Conservation (phyloP, 257 asterid species). For the Lycium ferocissimum region DNA sequence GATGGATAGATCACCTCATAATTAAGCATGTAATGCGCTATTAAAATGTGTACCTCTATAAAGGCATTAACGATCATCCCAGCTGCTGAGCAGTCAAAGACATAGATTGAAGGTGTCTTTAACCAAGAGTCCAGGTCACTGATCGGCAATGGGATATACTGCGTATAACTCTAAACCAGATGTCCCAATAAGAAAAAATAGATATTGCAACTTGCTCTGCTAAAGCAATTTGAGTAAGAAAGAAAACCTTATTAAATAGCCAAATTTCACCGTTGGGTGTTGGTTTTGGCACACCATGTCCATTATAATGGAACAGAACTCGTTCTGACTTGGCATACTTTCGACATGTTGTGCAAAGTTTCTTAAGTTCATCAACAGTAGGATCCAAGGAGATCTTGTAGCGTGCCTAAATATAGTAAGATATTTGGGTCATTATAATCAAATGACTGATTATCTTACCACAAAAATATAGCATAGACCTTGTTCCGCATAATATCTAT, state of each 20-base stretch:
- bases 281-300: constrained; percentile 99
- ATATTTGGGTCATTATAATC: constrained; percentile 20
- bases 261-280: constrained; percentile 92
- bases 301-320: constrained; percentile 96
- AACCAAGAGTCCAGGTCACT: constrained; percentile 95
- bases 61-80: constrained; percentile 90
- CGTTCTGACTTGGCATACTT: constrained; percentile 94
- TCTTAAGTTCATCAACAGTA: constrained; percentile 94
- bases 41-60: constrained; percentile 59
- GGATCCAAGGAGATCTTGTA: constrained; percentile 89
- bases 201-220: constrained; percentile 12
- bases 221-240: constrained; percentile 25
- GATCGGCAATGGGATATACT: constrained; percentile 88
- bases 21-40: background rate
- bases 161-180: constrained; percentile 77
- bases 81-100: constrained; percentile 99
- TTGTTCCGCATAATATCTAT: constrained; percentile 23
- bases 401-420: constrained; percentile 63
- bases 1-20: constrained; percentile 20
- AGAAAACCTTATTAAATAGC: constrained; percentile 86
- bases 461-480: constrained; percentile 15
- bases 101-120: constrained; percentile 95
- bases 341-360: constrained; percentile 92
- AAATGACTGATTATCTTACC: constrained; percentile 19
- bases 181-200: constrained; percentile 33